Evolutionary conservation across 106 monocot species (phyloP), one percentile per base, ranked within the genome.

Genomic region (Gastrodia elata): DNA sequence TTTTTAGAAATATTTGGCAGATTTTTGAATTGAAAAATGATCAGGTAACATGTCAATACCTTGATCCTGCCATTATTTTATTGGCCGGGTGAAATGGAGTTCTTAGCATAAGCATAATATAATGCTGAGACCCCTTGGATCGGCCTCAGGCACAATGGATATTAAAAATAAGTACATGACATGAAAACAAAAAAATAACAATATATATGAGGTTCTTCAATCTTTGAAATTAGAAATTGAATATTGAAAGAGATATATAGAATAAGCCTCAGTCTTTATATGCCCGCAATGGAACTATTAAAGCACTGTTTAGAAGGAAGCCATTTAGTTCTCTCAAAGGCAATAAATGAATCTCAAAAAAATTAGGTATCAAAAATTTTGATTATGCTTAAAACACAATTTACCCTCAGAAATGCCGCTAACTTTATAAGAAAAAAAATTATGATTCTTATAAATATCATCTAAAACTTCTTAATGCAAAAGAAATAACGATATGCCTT

Each of bases 81-180:
- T 58, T 58, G 27, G 57, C 57, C 57, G 27, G 57, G 57, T 58
- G 57, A 58, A 58, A 58, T 58, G 57, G 57, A 58, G 57, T 58
- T 22, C 57, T 27, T 58, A 58, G 57, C 57, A 58, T 25, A 58
- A n/a, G n/a, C 27, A 58, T 58, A 1, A 58, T 25, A 22, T 20
- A 58, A 27, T 28, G 57, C 22, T 28, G 26, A 58, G 57, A 58
- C 57, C 57, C 57, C 27, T 58, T 58, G 57, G 57, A 58, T 58
- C 57, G 57, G 57, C 57, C 57, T 46, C 18, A 46, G 4, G 13
- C 9, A 46, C 14, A 46, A 58, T 28, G 9, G 6, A 26, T 25
- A 24, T 9, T 26, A 25, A 58, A 58, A 9, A 26, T 25, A 28
- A 28, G 2, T 18, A 46, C 2, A 46, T 46, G 3, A 46, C 9